Evolutionary conservation across 257 asterid genomes (phyloP), one percentile per base, ranked within the genome.

Genomic region (Petrea volubilis): DNA sequence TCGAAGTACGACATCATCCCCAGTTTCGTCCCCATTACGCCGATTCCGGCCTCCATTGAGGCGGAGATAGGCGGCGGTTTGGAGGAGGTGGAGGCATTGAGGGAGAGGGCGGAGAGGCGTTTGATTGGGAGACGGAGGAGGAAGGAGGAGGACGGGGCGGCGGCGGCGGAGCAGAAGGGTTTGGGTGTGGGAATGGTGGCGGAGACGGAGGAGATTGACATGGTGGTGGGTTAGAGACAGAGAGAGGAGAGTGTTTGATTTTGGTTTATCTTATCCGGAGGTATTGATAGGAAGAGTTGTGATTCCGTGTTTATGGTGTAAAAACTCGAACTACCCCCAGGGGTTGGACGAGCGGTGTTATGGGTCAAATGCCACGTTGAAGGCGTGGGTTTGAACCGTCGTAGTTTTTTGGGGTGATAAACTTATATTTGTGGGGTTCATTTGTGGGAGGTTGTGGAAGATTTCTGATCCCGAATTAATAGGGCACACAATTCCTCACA

Each of bases 1-100:
- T 89, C 96, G 61, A 89, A 89, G 77, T 71, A 81, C 4, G 88
- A 68, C 96, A 87, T 89, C 96, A 89, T 89, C 0, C 96, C 96
- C 1, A 89, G 77, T 71, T 89, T 87, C 5, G 96, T 87, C 3
- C 86, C 93, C 96, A 89, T 83, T 9, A 85, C 78, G 38, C 94
- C 92, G 10, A 90, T 40, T 15, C 93, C 96, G 18, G 96, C 93
- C 74, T 89, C 96, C 76, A 78, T 47, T 56, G 96, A 87, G 36
- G 88, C 79, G n/a, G 84, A 73, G 50, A 85, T 64, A 46, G 36
- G 36, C n/a, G 44, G 8, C 57, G 65, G 47, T 53, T 44, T 11
- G 55, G 68, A 23, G 61, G 40, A n/a, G 59, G 72, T 5, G 60
- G 24, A 4, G 64, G 73, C 46, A 59, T 67, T 75, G 24, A 82